These are phyloP conservation scores for Neurospora sp. DNA, from an alignment of 495 filamentous ascomycete species.

Conservation along the genomic window DNA sequence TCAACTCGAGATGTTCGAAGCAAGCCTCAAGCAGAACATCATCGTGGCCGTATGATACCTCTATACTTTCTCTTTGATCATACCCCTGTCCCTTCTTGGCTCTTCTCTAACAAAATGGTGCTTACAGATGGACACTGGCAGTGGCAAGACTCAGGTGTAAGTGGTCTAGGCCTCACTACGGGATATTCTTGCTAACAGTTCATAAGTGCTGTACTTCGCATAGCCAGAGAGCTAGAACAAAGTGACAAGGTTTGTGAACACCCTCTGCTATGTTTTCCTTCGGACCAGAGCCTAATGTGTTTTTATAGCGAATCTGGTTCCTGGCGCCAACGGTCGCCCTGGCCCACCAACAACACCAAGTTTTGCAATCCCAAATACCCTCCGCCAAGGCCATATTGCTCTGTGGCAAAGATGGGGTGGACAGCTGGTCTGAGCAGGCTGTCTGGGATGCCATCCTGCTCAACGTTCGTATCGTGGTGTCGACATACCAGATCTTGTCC, in stretches of 20 bases:
- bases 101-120: background rate
- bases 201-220: constrained; percentile 67
- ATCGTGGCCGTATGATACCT: constrained; percentile 61
- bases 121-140: constrained; percentile 80
- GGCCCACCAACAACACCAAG: constrained; percentile 59
- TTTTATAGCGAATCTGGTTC: constrained; percentile 68
- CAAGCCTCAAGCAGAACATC: constrained; percentile 67
- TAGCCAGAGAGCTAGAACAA: constrained; percentile 62
- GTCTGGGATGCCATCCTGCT: constrained; percentile 66
- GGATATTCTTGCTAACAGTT: constrained; percentile 4
- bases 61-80: background rate
- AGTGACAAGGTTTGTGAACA: constrained; percentile 46
- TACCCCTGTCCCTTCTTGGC: background rate
- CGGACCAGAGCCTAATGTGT: constrained; percentile 12
- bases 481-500: constrained; percentile 63
- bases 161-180: constrained; percentile 11
- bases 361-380: constrained; percentile 52
- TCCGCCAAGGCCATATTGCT: constrained; percentile 53
- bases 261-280: background rate
- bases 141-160: constrained; percentile 88
- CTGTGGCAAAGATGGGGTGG: constrained; percentile 56
- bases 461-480: constrained; percentile 63
- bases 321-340: constrained; percentile 69
- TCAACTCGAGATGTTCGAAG: constrained; percentile 84
- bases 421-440: constrained; percentile 61